Conservation (phyloP, 2,329 filamentous ascomycete species). For the Fusarium redolens region DNA sequence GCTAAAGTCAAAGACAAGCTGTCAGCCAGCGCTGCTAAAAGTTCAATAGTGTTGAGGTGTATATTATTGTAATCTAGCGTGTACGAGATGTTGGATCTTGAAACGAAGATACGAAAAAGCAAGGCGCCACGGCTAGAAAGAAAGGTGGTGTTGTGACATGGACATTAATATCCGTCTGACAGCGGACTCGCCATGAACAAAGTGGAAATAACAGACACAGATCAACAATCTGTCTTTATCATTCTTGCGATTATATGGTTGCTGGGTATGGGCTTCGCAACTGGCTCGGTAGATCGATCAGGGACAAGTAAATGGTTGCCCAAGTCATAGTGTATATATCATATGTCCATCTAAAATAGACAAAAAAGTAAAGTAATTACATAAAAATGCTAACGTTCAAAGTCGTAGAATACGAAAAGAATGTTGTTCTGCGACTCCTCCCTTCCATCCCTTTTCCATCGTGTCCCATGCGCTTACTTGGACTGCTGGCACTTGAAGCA, state of each 20-base stretch:
- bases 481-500: constrained; percentile 25
- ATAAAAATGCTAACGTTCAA: constrained; percentile 26
- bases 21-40: background rate
- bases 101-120: background rate
- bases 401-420: constrained; percentile 26
- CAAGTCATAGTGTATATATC: constrained; percentile 28
- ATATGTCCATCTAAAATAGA: constrained; percentile 19
- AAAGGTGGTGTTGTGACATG: background rate
- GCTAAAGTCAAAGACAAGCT: background rate
- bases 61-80: constrained; percentile 1
- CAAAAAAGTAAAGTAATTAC: constrained; percentile 24
- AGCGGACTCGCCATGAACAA: background rate
- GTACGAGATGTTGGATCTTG: background rate
- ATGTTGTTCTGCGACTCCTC: background rate
- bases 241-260: background rate
- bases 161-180: background rate
- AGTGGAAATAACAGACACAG: background rate
- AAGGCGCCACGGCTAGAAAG: background rate
- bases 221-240: background rate
- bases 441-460: background rate
- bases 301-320: constrained; percentile 25
- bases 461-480: background rate
- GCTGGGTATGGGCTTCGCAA: background rate
- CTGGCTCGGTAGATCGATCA: background rate
- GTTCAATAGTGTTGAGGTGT: background rate